Base-by-base conservation (phyloP, 1,284 basidiomycete genomes). In the Phellinidium pouzarii region DNA sequence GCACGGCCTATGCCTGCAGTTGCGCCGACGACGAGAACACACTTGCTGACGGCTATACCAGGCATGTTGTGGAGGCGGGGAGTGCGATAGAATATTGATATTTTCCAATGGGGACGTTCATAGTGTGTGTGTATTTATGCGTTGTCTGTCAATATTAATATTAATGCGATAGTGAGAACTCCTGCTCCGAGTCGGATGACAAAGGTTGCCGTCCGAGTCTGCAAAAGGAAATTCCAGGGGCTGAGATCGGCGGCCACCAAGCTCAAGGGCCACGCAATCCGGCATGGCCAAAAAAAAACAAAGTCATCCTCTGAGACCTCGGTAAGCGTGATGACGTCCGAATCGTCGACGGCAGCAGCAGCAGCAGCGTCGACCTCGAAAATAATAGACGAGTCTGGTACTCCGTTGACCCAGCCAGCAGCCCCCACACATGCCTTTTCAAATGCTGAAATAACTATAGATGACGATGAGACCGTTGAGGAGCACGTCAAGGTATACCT, bases 1-100 rank as follows among this genome's bases (percentile, higher is more conserved):
- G 75, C 72, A 6, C 78, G 74, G 14, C 82, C 82, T 17, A 83
- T 78, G 27, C 82, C 81, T 37, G 78, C 68, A 8, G 82, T 83
- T 1, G 79, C 80, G 14, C 82, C 81, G 49, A 80, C 73, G 50
- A 84, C 70, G 38, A 84, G 73, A 54, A 84, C 65, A 56, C 75
- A 80, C 64, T 77, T 78, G 52, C 71, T 72, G 57, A 76, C 70
- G 63, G 73, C 68, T 57, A 82, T 78, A 40, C 61, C 60, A 43
- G 72, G 65, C 73, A 74, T 76, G 55, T 44, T 60, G 52, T 22
- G 9, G 14, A 37, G 3, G 14, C 31, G 9, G 14, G 11, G 31
- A 34, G 31, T 34, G 7, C 14, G 31, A 34, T 34, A 14, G 31
- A 34, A 3, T 2, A 8, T 3, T 34, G n/a, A n/a, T n/a, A n/a